Conservation (phyloP, 2,329 filamentous ascomycete genomes). For the Exserohilum turcica region DNA sequence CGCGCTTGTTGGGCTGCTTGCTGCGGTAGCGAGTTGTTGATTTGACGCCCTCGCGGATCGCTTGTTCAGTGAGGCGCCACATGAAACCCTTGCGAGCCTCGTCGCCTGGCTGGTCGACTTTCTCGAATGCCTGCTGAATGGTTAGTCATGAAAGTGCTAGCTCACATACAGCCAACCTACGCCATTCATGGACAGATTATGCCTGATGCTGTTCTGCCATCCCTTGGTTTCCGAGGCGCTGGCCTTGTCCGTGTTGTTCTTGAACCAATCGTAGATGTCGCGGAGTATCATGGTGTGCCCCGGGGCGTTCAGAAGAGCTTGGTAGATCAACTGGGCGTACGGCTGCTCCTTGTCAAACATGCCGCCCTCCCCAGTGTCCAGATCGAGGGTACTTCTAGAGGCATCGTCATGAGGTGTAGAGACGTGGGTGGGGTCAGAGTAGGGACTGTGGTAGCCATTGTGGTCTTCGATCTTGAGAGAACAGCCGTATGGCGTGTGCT, state of each 20-base stretch:
- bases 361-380: conserved; percentile 20
- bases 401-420: conserved; percentile 30
- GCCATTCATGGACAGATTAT: conserved; percentile 94
- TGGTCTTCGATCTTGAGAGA: conserved; percentile 26
- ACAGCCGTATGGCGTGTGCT: conserved; percentile 21
- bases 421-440: conserved; percentile 27
- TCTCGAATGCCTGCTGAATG: conserved; percentile 58
- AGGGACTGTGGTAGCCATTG: conserved; percentile 26
- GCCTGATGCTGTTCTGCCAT: conserved; percentile 95
- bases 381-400: conserved; percentile 12
- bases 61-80: conserved; percentile 77
- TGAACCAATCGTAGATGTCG: conserved; percentile 91
- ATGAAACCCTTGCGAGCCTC: conserved; percentile 70
- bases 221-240: conserved; percentile 63
- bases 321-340: conserved; percentile 82
- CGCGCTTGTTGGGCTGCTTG: conserved; percentile 54
- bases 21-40: conserved; percentile 72
- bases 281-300: conserved; percentile 76
- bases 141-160: conserved; percentile 12
- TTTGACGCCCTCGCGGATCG: conserved; percentile 72
- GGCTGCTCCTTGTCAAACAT: conserved; percentile 60
- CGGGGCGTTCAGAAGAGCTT: conserved; percentile 71
- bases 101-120: conserved; percentile 54
- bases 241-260: conserved; percentile 77
- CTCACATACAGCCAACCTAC: conserved; percentile 58